Percentiles rank a stretch among this genome's conserved stretches.
These are phyloP conservation scores for Trametes versicolor DNA, from an alignment of 1,284 basidiomycete species.

Conservation along the genomic window DNA sequence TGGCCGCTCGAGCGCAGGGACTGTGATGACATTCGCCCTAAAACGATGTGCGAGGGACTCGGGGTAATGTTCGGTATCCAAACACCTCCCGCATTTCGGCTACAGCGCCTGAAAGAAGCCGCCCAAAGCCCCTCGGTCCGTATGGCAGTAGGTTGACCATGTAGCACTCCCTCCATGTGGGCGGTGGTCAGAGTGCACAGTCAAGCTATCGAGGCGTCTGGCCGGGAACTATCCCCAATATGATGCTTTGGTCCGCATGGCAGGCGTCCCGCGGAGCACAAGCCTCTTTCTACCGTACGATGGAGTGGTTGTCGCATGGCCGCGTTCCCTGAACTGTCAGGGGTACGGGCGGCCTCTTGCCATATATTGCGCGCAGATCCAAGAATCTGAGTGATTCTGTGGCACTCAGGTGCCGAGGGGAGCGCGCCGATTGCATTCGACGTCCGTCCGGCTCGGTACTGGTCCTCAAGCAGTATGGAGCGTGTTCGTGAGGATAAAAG, in stretches of 20 bases:
- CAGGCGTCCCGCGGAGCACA: too few species aligned
- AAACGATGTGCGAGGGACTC: too few species aligned
- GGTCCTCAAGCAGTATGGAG: not conserved
- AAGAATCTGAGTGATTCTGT: not conserved
- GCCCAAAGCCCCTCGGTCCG: not conserved
- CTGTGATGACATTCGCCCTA: too few species aligned
- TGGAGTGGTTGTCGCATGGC: not conserved
- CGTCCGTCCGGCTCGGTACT: not conserved
- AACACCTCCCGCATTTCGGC: not conserved
- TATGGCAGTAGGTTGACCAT: not conserved
- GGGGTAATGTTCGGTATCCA: not conserved
- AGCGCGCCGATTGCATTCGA: not conserved
- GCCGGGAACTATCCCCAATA: not conserved
- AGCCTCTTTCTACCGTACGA: not conserved
- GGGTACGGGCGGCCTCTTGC: not conserved
- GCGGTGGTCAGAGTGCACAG: not conserved
- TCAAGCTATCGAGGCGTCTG: not conserved
- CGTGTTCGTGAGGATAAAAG: not conserved
- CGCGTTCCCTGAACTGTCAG: not conserved
- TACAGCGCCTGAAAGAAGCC: not conserved
- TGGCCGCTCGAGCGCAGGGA: not conserved
- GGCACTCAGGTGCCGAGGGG: slow-evolving; percentile 7
- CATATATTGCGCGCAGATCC: slow-evolving; percentile 2
- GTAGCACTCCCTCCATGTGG: not conserved
- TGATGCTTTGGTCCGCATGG: not conserved